A percentile compares a stretch with the other conserved stretches of the same genome.
These are phyloP conservation scores for Vicia sativa DNA, from an alignment of 306 rosid species.

Conservation along the genomic window DNA sequence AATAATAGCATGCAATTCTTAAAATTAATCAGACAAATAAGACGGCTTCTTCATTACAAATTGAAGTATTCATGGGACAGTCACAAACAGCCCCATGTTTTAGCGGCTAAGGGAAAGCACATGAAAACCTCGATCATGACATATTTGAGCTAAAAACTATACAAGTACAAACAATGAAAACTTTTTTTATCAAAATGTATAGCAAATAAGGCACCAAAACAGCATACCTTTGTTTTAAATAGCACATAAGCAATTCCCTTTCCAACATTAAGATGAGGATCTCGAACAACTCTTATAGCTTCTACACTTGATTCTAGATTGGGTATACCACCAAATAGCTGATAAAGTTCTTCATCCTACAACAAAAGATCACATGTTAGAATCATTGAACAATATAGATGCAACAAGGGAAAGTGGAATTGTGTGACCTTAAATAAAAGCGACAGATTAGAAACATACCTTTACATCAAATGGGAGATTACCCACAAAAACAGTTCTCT, in stretches of 20 bases:
- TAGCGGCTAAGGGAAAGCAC: slow-evolving; percentile 8
- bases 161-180: background rate
- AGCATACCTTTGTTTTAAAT: slow-evolving; percentile 77
- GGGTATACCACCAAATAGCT: slow-evolving; percentile 68
- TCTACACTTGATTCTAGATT: slow-evolving; percentile 63
- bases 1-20: slow-evolving; percentile 10
- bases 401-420: background rate
- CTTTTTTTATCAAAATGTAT: background rate
- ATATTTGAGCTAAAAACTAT: slow-evolving; percentile 20
- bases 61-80: background rate
- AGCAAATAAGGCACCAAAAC: slow-evolving; percentile 4
- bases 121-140: slow-evolving; percentile 6
- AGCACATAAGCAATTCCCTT: slow-evolving; percentile 92
- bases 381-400: slow-evolving; percentile 16
- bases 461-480: slow-evolving; percentile 95
- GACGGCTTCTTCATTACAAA: background rate
- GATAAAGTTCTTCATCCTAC: slow-evolving; percentile 95
- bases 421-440: slow-evolving; percentile 8
- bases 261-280: slow-evolving; percentile 75
- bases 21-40: slow-evolving; percentile 3
- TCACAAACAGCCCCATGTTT: slow-evolving; percentile 16
- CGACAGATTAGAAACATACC: slow-evolving; percentile 50
- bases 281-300: slow-evolving; percentile 87
- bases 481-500: slow-evolving; percentile 92
- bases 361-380: slow-evolving; percentile 30